Base-by-base conservation (phyloP, 257 asterid species). In the Gentiana straminea region DNA sequence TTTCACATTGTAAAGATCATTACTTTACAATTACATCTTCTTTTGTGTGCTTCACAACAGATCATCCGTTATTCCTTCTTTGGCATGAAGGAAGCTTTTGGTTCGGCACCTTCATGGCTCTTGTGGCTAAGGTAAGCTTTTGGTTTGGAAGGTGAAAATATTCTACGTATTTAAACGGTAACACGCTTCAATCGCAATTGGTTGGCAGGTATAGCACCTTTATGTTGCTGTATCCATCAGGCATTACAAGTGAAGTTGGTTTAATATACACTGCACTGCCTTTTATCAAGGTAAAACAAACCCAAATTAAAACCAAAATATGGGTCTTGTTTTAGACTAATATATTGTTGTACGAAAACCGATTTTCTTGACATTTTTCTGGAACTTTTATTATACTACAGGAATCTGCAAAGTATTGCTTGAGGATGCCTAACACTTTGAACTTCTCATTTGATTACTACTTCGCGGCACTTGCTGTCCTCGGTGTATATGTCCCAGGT, bases 201-300 rank as follows among this genome's bases (percentile, higher is more conserved):
- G 24, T 3, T 57, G 46, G 65, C 67, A 83, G 97, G 77, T 91
- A 91, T 81, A 91, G 93, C 44, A 83, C 95, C 70, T 91, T 91
- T 68, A 57, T 91, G 24, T 10, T 81, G 49, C 55, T 91, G 81
- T 91, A 91, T 81, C 98, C 95, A 35, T 36, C 73, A 7, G 98
- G 98, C 64, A 91, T 91, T 43, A 70, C 86, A 47, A 87, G 97
- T 61, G 98, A 91, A 54, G 88, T 87, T n/a, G 97, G 95, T 49
- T 64, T 91, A 70, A 83, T 92, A 35, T 87, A 81, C 55, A 59
- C 56, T 4, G 83, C 91, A 46, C 65, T 92, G 64, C 95, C 97
- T 44, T 85, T 68, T 62, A 51, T 88, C 70, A 83, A 61, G 90
- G 82, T 76, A 70, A 61, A 35, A 41, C 24, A 24, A 24, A 24